Base-by-base conservation (phyloP, 1,139 yeast genomes). In the Pneumocystis murina region DNA sequence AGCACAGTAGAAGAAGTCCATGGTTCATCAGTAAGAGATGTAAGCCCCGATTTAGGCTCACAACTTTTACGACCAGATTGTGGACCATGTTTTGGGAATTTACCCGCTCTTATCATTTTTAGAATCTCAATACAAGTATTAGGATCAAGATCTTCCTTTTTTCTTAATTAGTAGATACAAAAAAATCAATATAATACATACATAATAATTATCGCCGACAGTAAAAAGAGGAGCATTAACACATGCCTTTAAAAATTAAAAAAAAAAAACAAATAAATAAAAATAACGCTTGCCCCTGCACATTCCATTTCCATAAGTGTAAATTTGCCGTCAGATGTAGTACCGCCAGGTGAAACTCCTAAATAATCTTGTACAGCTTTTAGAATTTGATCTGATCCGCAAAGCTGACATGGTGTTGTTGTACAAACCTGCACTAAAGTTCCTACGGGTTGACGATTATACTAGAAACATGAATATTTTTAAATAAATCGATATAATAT, bases 211-310 rank as follows among this genome's bases (percentile, higher is more conserved):
- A 75, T 88, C 95, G 74, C 87, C 87, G 66, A 88, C 77, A 65
- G 87, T 95, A 69, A 89, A 77, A 89, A 88, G 87, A 65, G 96
- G 96, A 17, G 87, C 96, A 75, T 88, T 88, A 64, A 87, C 90
- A 79, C 96, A 88, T 8, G 96, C 96, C 55, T 48, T 24, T 10
- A 24, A 48, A 48, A 24, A 10, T 48, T 24, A 24, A 12, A 48
- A 24, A 43, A 20, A 20, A 48, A 7, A 14, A 8, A 28, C 30
- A 28, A 4, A 33, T 33, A 48, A 48, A 48, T 17, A 8, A 48
- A 48, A 48, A 10, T 10, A 48, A 48, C 3, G 7, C 55, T 24
- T 24, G 17, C 55, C 66, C 96, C 96, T 66, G 87, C 82, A 76
- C 96, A 88, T 76, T 88, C 96, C 66, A 88, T 95, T 75, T 88